Conservation (phyloP, 1,284 basidiomycete species). For the Puccinia horiana region DNA sequence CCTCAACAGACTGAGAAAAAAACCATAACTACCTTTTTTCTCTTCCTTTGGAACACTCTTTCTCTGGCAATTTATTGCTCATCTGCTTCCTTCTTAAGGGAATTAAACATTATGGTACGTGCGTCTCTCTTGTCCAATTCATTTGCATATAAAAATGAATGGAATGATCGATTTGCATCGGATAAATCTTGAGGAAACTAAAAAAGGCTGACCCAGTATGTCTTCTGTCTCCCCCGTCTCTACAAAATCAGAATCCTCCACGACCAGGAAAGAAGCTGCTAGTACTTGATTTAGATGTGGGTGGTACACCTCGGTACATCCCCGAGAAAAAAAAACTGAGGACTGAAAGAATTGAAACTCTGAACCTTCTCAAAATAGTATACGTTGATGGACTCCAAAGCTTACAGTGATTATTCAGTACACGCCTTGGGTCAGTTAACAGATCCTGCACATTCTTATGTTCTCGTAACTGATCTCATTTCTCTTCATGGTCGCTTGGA, state of each 20-base stretch:
- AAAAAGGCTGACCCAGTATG: background rate
- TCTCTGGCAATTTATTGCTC: background rate
- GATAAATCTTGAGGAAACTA: background rate
- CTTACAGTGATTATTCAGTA: conserved; percentile 45
- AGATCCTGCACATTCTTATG: background rate
- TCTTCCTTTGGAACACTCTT: background rate
- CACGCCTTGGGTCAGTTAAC: conserved; percentile 36
- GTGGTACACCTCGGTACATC: conserved; percentile 59
- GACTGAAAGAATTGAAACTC: background rate
- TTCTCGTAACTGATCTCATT: background rate
- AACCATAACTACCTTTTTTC: background rate
- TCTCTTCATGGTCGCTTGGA: background rate
- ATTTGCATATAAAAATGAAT: conserved; percentile 65
- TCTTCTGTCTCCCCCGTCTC: background rate
- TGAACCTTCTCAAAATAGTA: conserved; percentile 15
- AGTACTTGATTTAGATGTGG: conserved; percentile 83
- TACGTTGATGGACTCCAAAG: conserved; percentile 50
- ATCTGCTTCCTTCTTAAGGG: conserved; percentile 1
- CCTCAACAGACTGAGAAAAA: background rate
- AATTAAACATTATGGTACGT: conserved; percentile 48
- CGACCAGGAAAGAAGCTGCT: conserved; percentile 75
- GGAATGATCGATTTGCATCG: conserved; percentile 61
- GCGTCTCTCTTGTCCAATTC: background rate
- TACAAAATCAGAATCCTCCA: conserved; percentile 49
- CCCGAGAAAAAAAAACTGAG: background rate